A percentile compares a stretch with the other conserved stretches of the same genome.
Evolutionary conservation across 73 alveolate species (phyloP).

Genomic region (Paramecium tetraurelia): DNA sequence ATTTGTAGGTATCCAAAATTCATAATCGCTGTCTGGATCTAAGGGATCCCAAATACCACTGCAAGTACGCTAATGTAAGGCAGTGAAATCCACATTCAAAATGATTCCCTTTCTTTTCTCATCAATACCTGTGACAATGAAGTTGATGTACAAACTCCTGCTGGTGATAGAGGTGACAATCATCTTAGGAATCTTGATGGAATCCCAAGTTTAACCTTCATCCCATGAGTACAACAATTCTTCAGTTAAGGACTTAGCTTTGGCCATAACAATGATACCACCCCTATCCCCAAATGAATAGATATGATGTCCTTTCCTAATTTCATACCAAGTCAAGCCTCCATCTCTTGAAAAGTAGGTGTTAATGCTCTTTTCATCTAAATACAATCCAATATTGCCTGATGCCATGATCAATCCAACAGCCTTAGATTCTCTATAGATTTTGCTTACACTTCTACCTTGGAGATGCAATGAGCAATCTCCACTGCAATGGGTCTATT

Average conservation of each 20-base stretch:
- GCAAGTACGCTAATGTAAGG: constrained; percentile 84
- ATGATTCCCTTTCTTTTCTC: constrained; percentile 66
- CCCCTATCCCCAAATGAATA: constrained; percentile 97
- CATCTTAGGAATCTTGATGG: not conserved
- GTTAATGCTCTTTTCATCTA: constrained; percentile 61
- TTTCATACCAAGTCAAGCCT: constrained; percentile 84
- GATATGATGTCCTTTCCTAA: constrained; percentile 82
- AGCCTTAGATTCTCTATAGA: constrained; percentile 77
- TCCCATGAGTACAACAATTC: constrained; percentile 78
- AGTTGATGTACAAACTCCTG: not conserved
- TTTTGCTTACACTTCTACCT: constrained; percentile 74
- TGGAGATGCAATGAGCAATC: constrained; percentile 88
- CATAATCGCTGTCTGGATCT: constrained; percentile 81
- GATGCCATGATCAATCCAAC: constrained; percentile 85
- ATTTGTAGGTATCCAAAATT: constrained; percentile 86
- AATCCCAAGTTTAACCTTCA: constrained; percentile 81
- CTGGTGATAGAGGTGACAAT: not conserved
- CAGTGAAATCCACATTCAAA: constrained; percentile 76
- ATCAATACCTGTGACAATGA: not conserved
- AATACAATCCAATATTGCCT: constrained; percentile 86
- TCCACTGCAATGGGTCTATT: constrained; percentile 65
- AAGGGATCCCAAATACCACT: constrained; percentile 81
- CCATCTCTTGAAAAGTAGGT: constrained; percentile 90
- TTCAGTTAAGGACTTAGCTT: constrained; percentile 73
- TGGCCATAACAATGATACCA: constrained; percentile 93